Evolutionary conservation across 306 rosid species (phyloP), one percentile per base, ranked within the genome.

Genomic region (Pterocarpus macrocarpus): DNA sequence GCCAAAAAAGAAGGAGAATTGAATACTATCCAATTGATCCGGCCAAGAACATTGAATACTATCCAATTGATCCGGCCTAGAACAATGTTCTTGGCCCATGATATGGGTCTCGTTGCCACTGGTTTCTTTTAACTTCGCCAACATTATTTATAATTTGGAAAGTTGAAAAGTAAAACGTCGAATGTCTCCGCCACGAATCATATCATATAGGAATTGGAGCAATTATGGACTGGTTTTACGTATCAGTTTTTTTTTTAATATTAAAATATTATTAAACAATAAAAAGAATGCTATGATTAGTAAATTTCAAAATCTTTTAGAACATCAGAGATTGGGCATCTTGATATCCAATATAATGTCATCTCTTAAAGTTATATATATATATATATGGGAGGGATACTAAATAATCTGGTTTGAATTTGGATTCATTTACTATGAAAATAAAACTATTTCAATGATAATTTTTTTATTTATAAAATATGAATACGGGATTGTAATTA

Each of bases 21-120:
- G n/a, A n/a, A n/a, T n/a, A n/a, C n/a, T n/a, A n/a, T n/a, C n/a
- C n/a, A n/a, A n/a, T n/a, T n/a, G n/a, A n/a, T n/a, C n/a, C n/a
- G n/a, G 22, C 22, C 14, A 13, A 11, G 13, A 36, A 35, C 45
- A 7, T 71, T 38, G 41, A 15, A 2, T 59, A 62, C 8, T 32
- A 16, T 13, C 73, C 52, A 70, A 28, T 82, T 70, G 73, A 15
- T 78, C 15, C 4, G 82, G 85, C 73, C 53, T 45, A 6, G 3
- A 50, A 22, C 73, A 50, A 45, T 70, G 72, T 22, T 22, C 28
- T 71, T 41, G 15, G 41, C 63, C 55, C 75, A 64, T 70, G 0
- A 30, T 52, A 71, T 41, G 64, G 43, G 78, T 61, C 44, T 39
- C 17, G 17, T 41, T 41, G 35, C 69, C 49, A 77, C 53, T 77